Evolutionary conservation across 176 grass and related monocot genomes (phyloP).

Genomic region (Avena insularis): DNA sequence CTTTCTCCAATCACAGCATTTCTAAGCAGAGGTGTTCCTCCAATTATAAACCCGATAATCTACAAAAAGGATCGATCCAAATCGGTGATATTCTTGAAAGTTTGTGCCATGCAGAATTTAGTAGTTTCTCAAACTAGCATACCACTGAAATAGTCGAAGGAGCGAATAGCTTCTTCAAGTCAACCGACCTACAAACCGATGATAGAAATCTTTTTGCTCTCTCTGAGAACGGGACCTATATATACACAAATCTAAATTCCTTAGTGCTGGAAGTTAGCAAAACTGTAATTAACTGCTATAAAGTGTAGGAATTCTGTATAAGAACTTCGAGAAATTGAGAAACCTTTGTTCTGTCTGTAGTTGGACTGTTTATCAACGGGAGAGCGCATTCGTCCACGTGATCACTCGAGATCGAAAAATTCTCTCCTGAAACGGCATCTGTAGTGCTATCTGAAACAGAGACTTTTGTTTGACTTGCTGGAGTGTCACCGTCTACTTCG

Average conservation of each 20-base stretch:
- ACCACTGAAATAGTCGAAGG: slow-evolving; percentile 88
- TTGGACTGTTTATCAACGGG: slow-evolving; percentile 33
- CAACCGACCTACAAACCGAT: slow-evolving; percentile 42
- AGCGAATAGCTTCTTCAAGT: slow-evolving; percentile 72
- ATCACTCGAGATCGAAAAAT: not conserved
- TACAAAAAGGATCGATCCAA: slow-evolving; percentile 36
- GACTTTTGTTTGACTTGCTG: slow-evolving; percentile 21
- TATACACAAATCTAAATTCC: not conserved
- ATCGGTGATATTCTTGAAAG: not conserved
- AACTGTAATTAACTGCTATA: not conserved
- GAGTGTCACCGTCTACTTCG: slow-evolving; percentile 29
- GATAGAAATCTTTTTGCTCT: slow-evolving; percentile 42
- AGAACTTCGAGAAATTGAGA: not conserved
- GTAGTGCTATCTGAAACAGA: slow-evolving; percentile 22
- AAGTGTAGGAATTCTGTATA: not conserved
- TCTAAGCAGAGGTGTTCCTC: slow-evolving; percentile 66
- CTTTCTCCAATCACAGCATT: slow-evolving; percentile 68
- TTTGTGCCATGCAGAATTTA: not conserved
- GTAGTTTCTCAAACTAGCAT: slow-evolving; percentile 34
- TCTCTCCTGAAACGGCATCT: slow-evolving; percentile 35
- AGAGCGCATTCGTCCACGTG: slow-evolving; percentile 21
- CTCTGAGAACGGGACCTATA: slow-evolving; percentile 46
- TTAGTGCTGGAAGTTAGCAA: not conserved
- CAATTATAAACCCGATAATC: slow-evolving; percentile 71
- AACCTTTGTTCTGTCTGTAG: slow-evolving; percentile 52